phyloP scores from a whole-genome alignment of 1,284 basidiomycete species.

The Rhodotorula sp. region DNA sequence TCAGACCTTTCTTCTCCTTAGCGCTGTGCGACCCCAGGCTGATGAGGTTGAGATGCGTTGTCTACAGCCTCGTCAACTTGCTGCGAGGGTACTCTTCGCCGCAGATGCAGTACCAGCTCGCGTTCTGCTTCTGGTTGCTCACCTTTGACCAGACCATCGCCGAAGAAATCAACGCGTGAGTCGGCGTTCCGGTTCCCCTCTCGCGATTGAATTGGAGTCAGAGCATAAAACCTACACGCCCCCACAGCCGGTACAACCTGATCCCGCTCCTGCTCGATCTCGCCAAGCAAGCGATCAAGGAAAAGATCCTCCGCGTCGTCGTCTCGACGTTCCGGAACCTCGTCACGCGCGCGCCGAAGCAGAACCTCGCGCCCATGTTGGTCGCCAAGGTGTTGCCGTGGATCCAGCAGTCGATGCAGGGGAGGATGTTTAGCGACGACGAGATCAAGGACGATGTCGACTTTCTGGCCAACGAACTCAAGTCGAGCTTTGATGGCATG shows the following conservation, averaged over 20 bases:
- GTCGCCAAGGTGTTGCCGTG: constrained; percentile 79
- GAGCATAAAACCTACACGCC: too few species aligned
- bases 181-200: too few species aligned
- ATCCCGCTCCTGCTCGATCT: constrained; percentile 82
- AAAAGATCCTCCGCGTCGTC: constrained; percentile 95
- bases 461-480: constrained; percentile 78
- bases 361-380: constrained; percentile 88
- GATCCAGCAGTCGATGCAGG: constrained; percentile 67
- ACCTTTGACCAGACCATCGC: constrained; percentile 85
- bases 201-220: too few species aligned
- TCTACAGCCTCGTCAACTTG: constrained; percentile 32
- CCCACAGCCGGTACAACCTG: constrained; percentile 81
- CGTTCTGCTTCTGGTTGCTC: constrained; percentile 89
- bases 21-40: too few species aligned
- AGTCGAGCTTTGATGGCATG: constrained; percentile 76
- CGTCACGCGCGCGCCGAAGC: constrained; percentile 71
- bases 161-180: constrained; percentile 65
- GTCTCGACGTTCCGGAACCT: constrained; percentile 92
- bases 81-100: constrained; percentile 51
- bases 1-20: background rate
- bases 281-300: constrained; percentile 87
- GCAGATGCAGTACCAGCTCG: constrained; percentile 94
- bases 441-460: constrained; percentile 85
- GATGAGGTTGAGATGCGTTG: background rate
- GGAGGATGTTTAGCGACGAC: constrained; percentile 88